Evolutionary conservation across 352 stramenopile species (phyloP).

Genomic region (Vaucheria bursata): DNA sequence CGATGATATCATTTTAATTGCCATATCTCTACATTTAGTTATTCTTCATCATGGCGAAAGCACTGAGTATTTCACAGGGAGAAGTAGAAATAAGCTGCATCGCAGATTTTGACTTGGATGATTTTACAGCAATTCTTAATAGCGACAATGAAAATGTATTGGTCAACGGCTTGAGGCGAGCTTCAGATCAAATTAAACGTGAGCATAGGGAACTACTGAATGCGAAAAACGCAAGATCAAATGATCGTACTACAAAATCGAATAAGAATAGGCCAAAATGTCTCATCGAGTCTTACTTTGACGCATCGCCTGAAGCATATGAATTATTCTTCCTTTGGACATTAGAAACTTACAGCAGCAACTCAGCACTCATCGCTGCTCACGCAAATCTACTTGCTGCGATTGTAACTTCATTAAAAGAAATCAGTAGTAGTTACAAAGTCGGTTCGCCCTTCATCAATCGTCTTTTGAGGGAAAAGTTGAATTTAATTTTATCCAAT

Average conservation of each 20-base stretch:
- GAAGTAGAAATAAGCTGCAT: background rate
- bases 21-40: too few species aligned
- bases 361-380: slow-evolving; percentile 5
- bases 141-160: slow-evolving; percentile 30
- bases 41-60: background rate
- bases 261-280: background rate
- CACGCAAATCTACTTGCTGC: slow-evolving; percentile 33
- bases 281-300: slow-evolving; percentile 32
- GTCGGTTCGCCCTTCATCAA: background rate
- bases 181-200: slow-evolving; percentile 14
- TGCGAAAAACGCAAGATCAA: background rate
- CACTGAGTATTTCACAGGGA: background rate
- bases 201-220: slow-evolving; percentile 16
- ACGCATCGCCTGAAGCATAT: slow-evolving; percentile 23
- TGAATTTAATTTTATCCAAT: slow-evolving; percentile 10
- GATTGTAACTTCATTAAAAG: slow-evolving; percentile 16
- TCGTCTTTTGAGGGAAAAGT: slow-evolving; percentile 15
- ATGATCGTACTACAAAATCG: background rate
- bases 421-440: background rate
- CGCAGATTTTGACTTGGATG: background rate
- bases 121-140: slow-evolving; percentile 20
- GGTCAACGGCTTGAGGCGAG: slow-evolving; percentile 18
- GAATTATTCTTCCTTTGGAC: slow-evolving; percentile 28
- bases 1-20: too few species aligned
- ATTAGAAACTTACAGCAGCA: slow-evolving; percentile 21